Evolutionary conservation across 768 basidiomycete genomes (phyloP).

Genomic region (Auricularia sp.): DNA sequence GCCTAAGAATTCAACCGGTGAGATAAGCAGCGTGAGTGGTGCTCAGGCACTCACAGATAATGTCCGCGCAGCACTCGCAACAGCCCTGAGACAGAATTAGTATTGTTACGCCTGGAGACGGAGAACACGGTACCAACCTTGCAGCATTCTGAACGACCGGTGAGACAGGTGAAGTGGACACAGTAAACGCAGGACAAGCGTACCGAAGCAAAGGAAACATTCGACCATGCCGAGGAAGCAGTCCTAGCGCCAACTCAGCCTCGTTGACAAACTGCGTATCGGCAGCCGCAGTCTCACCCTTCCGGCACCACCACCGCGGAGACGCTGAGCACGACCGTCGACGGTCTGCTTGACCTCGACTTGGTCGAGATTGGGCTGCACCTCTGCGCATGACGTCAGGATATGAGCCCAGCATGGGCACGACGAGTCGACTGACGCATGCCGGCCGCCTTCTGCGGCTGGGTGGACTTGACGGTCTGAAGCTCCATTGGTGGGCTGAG

Average conservation of each 20-base stretch:
- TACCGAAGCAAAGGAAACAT: constrained; percentile 69
- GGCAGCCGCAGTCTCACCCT: constrained; percentile 31
- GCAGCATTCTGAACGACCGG: constrained; percentile 46
- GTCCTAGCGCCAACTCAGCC: constrained; percentile 33
- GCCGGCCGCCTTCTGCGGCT: not conserved
- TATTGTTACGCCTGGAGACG: not conserved
- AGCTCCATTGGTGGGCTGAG: not conserved
- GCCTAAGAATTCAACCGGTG: constrained; percentile 29
- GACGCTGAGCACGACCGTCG: constrained; percentile 31
- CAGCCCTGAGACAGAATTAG: constrained; percentile 35
- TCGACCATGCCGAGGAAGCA: constrained; percentile 51
- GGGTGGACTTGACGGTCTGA: not conserved
- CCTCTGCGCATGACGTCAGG: not conserved
- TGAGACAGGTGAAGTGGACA: not conserved
- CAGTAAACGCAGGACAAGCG: constrained; percentile 15
- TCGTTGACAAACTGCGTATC: not conserved
- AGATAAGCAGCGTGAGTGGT: not conserved
- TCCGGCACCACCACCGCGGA: constrained; percentile 63
- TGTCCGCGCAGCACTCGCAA: constrained; percentile 62
- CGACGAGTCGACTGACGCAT: not conserved
- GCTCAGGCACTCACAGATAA: constrained; percentile 44
- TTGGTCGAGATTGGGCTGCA: not conserved
- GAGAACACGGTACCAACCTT: constrained; percentile 32
- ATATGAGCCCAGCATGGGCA: not conserved
- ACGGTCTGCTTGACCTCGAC: not conserved